Conservation (phyloP, 2,329 filamentous ascomycete species). For the Metarhizium humberi region DNA sequence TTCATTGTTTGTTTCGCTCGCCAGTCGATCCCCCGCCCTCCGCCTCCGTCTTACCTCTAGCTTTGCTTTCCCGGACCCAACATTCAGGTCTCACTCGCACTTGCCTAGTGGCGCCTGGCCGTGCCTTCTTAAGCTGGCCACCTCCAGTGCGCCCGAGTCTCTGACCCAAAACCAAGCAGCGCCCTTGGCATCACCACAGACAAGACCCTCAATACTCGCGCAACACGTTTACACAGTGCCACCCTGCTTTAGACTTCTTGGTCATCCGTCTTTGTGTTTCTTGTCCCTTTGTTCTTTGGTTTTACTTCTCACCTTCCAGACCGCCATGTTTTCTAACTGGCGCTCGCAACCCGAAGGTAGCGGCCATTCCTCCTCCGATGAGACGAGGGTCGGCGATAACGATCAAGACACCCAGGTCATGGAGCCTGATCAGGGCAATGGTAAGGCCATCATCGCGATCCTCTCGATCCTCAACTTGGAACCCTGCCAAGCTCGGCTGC, state of each 20-base stretch:
- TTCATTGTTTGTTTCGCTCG: no score
- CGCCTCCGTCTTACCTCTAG: no score
- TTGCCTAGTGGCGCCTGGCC: conserved; percentile 2
- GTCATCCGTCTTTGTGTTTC: conserved; percentile 1
- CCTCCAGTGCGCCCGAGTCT: neutral
- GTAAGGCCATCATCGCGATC: conserved; percentile 37
- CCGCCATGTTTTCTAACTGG: conserved; percentile 34
- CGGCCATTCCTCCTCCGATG: conserved; percentile 48
- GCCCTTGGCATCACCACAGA: neutral
- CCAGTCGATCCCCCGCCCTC: no score
- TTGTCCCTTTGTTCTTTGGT: conserved; percentile 8
- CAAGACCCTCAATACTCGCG: neutral
- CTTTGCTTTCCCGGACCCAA: neutral
- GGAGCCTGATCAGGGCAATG: conserved; percentile 89
- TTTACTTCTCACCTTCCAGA: neutral
- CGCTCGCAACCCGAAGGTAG: conserved; percentile 32
- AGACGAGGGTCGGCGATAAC: conserved; percentile 30
- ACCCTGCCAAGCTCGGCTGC: neutral
- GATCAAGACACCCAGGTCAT: conserved; percentile 72
- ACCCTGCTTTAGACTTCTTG: neutral
- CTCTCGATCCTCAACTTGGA: neutral
- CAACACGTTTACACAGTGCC: neutral
- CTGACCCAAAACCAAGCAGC: neutral
- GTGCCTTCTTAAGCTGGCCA: neutral
- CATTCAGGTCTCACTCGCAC: neutral